Conservation (phyloP, 805 yeast genomes). For the Tetrapisispora taiwanensis region DNA sequence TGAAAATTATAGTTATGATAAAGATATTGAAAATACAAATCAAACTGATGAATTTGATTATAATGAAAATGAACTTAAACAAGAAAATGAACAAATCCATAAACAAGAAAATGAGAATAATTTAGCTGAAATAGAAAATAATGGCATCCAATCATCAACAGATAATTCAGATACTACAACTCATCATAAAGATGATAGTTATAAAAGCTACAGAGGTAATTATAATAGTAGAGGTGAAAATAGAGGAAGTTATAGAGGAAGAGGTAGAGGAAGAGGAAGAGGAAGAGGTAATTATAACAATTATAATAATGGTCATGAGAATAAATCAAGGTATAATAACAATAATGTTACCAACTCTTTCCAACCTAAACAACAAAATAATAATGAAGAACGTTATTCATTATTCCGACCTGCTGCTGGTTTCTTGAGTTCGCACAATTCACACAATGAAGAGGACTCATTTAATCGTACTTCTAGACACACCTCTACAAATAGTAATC, state of each 20-base stretch:
- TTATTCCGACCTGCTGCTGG: conserved; percentile 28
- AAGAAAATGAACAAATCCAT: not conserved
- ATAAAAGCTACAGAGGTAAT: conserved; percentile 3
- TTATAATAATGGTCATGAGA: not conserved
- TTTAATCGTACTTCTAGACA: conserved; percentile 8
- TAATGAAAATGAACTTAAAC: not conserved
- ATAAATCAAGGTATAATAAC: not conserved
- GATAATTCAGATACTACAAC: not conserved
- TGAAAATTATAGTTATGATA: not conserved
- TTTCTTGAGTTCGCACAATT: conserved; percentile 12
- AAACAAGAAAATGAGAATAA: not conserved
- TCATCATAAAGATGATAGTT: not conserved
- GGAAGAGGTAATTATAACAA: conserved; percentile 1
- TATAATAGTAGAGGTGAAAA: conserved; percentile 5
- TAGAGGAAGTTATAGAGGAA: conserved; percentile 7
- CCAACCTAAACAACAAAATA: not conserved
- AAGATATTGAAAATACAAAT: not conserved
- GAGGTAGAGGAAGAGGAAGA: not conserved
- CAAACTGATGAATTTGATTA: not conserved
- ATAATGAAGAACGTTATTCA: conserved; percentile 15
- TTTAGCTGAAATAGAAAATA: too few species aligned
- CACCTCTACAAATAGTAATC: conserved; percentile 7
- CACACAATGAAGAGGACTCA: not conserved
- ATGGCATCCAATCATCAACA: too few species aligned
- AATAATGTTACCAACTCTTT: not conserved